phyloP scores from a whole-genome alignment of 495 filamentous ascomycete genomes.

The Penicillium mononematosum region DNA sequence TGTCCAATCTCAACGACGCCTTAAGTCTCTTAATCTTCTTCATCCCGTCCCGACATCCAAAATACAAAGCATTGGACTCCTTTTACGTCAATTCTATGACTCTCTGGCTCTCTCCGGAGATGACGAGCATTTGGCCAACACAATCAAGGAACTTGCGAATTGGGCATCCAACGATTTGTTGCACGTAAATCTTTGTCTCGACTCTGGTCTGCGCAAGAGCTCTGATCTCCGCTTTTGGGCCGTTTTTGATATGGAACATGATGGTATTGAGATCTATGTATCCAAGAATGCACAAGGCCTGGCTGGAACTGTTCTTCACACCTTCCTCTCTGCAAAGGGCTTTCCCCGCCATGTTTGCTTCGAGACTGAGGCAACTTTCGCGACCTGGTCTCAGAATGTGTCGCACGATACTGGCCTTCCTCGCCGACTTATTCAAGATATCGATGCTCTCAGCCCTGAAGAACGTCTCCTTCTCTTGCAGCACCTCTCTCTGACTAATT shows the following conservation, averaged over 20 bases:
- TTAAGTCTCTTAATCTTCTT: slow-evolving; percentile 47
- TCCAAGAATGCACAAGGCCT: slow-evolving; percentile 56
- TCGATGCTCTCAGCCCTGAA: slow-evolving; percentile 52
- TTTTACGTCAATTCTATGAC: slow-evolving; percentile 36
- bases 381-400: slow-evolving; percentile 37
- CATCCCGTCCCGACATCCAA: slow-evolving; percentile 41
- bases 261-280: slow-evolving; percentile 48
- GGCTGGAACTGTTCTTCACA: slow-evolving; percentile 53
- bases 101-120: slow-evolving; percentile 17
- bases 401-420: slow-evolving; percentile 41
- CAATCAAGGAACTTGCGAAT: slow-evolving; percentile 36
- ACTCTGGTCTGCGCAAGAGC: slow-evolving; percentile 54
- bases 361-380: slow-evolving; percentile 48
- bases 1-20: slow-evolving; percentile 48
- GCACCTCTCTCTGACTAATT: slow-evolving; percentile 45
- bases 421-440: slow-evolving; percentile 48
- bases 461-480: slow-evolving; percentile 53
- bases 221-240: slow-evolving; percentile 54
- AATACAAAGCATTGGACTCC: slow-evolving; percentile 33
- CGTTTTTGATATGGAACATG: slow-evolving; percentile 48
- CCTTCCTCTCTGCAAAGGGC: slow-evolving; percentile 52
- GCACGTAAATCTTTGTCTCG: slow-evolving; percentile 47
- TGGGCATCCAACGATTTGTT: slow-evolving; percentile 31
- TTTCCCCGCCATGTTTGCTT: slow-evolving; percentile 53
- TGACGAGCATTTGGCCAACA: slow-evolving; percentile 21